Base-by-base conservation (phyloP, 2,329 filamentous ascomycete species). In the Ophioceras dolichostomum region DNA sequence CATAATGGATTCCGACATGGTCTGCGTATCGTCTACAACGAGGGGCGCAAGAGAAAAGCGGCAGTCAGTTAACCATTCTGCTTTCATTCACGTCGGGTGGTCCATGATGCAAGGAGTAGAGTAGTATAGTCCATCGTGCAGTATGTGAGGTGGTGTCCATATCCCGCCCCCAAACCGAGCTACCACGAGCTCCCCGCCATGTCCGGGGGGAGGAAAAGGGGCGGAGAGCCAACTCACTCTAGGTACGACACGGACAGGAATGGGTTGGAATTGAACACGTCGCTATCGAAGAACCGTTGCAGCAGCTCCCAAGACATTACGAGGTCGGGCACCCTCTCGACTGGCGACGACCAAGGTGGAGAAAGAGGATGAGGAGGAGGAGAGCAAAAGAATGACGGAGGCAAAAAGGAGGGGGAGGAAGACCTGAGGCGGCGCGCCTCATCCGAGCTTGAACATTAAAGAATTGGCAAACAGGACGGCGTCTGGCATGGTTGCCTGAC, bases 211-310 rank as follows among this genome's bases (percentile, higher is more conserved):
- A 43, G 42, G 39, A 34, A 45, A 68, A 79, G n/a, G 29, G 14
- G 14, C 13, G 28, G 16, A 18, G 7, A 22, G 21, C 17, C 17
- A 10, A 39, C 47, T 73, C 68, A 89, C 83, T 83, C 84, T 54
- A 91, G 76, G 63, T 91, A 91, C 47, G 83, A 85, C 57, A 91
- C 84, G 43, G 83, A 82, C 60, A 91, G 78, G 60, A 87, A 89
- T 45, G 85, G 83, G 63, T 89, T 81, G 64, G 83, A 80, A 68
- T 88, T 89, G 72, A 91, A 91, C 68, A 91, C 83, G 70, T 91
- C 84, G 67, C 82, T 87, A 73, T 89, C 83, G 68, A 91, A 78
- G 75, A 89, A 88, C 62, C 84, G 78, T 70, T 85, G 82, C 58
- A 91, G 73, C 67, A 91, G 70, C 68, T 88, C 82, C 83, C 83